phyloP scores from a whole-genome alignment of 2,329 filamentous ascomycete genomes.

The Venturiaceae sp. region DNA sequence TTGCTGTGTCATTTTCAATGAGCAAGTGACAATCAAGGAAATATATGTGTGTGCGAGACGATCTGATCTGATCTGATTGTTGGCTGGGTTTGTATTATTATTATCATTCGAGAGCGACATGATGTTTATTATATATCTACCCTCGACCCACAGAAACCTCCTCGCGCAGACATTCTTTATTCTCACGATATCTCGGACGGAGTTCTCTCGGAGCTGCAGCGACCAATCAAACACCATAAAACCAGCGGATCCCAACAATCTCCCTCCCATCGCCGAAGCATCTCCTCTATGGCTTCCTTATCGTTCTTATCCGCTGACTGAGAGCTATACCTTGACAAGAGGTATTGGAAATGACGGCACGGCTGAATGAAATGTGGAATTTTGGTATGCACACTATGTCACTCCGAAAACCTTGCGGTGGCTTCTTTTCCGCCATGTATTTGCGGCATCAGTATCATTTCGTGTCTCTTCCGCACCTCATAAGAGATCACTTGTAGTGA shows the following conservation, averaged over 20 bases:
- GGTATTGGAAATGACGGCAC: not conserved
- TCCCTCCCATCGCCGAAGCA: not conserved
- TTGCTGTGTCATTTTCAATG: not conserved
- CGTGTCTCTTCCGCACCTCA: no score
- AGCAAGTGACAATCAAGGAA: not conserved
- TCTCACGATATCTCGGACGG: not conserved
- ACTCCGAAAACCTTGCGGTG: not conserved
- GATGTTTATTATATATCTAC: not conserved
- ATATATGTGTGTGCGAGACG: not conserved
- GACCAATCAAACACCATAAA: not conserved
- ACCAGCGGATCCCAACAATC: not conserved
- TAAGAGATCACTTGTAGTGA: no score
- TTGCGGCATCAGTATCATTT: no score
- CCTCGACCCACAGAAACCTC: not conserved
- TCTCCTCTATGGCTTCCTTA: not conserved
- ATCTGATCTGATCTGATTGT: not conserved
- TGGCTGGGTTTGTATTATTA: not conserved
- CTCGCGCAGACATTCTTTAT: no score
- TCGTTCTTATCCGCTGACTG: not conserved
- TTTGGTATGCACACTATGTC: not conserved
- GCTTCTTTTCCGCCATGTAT: no score
- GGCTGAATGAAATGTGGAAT: not conserved
- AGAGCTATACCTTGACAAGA: not conserved
- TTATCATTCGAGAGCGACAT: not conserved
- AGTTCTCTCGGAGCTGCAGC: not conserved